Evolutionary conservation across 2,329 filamentous ascomycete genomes (phyloP).

Genomic region (Madurella mycetomatis): DNA sequence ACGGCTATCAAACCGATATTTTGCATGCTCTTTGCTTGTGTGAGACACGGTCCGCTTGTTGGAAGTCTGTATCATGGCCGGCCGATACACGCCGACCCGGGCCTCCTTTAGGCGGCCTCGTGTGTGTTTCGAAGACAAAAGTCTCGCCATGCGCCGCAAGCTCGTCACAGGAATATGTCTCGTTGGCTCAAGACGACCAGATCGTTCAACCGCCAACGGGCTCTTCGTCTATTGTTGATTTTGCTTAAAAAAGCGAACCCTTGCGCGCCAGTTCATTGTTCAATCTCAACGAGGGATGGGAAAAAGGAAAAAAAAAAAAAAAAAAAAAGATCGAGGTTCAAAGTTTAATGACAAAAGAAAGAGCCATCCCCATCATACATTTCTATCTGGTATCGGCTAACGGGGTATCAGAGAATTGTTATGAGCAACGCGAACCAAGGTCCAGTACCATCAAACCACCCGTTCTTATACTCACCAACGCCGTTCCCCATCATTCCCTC

Average conservation of each 20-base stretch:
- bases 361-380: not conserved
- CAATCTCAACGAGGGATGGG: not conserved
- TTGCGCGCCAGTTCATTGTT: not conserved
- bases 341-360: conserved; percentile 2
- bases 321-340: not conserved
- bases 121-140: not conserved
- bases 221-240: not conserved
- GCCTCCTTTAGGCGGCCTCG: not conserved
- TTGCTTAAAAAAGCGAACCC: not conserved
- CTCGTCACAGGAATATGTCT: not conserved
- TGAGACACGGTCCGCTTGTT: not conserved
- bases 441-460: not conserved
- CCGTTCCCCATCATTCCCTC: too few relatives aligned
- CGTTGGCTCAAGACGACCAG: too few relatives aligned
- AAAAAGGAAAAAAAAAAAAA: not conserved
- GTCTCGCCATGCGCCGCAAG: not conserved
- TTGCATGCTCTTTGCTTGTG: too few relatives aligned
- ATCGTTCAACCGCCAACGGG: too few relatives aligned
- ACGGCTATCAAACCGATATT: too few relatives aligned
- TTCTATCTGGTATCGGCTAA: not conserved
- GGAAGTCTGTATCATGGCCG: not conserved
- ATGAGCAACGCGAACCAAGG: not conserved
- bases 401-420: conserved; percentile 1
- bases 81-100: not conserved
- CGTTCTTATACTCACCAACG: not conserved